phyloP scores from a whole-genome alignment of 2,329 filamentous ascomycete genomes.

The Colletotrichum phormii region DNA sequence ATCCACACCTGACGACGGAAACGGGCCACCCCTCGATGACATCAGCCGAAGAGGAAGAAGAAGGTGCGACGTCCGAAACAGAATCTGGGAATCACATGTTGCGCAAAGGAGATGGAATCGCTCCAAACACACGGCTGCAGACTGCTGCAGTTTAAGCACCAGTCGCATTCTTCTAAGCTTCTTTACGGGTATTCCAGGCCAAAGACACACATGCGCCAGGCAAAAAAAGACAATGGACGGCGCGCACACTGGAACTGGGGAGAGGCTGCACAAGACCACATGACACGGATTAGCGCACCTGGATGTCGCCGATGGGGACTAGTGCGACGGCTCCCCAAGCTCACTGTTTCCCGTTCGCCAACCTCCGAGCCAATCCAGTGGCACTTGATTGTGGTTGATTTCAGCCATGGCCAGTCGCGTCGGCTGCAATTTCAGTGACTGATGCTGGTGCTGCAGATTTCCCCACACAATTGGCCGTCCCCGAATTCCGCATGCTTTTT shows the following conservation, averaged over 20 bases:
- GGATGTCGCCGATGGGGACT: not conserved
- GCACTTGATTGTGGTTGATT: not conserved
- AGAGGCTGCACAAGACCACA: slow-evolving; percentile 13
- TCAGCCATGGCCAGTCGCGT: not conserved
- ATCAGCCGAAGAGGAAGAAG: slow-evolving; percentile 22
- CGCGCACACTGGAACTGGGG: not conserved
- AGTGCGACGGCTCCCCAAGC: not conserved
- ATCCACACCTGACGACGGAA: slow-evolving; percentile 13
- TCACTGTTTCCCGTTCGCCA: not conserved
- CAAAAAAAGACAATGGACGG: slow-evolving; percentile 7
- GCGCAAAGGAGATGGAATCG: not conserved
- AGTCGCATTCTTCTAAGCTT: not conserved
- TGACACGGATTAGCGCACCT: slow-evolving; percentile 25
- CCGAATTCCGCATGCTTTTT: not conserved
- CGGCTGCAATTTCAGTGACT: not conserved
- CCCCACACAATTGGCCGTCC: not conserved
- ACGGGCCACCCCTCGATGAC: slow-evolving; percentile 29
- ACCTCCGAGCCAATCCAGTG: not conserved
- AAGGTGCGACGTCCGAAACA: slow-evolving; percentile 24
- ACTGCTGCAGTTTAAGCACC: not conserved
- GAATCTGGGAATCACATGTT: slow-evolving; percentile 30
- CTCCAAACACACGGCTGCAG: slow-evolving; percentile 1
- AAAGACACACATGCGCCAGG: not conserved
- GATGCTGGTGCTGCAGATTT: not conserved
- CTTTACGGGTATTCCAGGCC: not conserved